phyloP scores from a whole-genome alignment of 164 flowering plant genomes.

The Dillenia suffruticosa region DNA sequence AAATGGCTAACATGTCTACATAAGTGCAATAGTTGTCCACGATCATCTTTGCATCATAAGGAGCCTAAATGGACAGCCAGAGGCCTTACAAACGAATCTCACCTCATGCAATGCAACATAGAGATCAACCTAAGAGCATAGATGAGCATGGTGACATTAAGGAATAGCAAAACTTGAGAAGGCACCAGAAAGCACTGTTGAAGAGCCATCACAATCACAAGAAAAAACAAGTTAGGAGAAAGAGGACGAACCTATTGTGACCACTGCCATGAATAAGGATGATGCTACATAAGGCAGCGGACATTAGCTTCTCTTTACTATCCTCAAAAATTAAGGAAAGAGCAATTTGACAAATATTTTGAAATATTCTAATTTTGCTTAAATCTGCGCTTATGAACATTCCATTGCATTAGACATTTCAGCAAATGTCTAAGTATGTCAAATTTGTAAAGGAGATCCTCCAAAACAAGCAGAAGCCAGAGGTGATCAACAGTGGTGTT shows the following conservation, averaged over 20 bases:
- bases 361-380: background rate
- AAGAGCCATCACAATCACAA: background rate
- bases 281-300: background rate
- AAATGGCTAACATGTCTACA: too few species aligned
- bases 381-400: constrained; percentile 1
- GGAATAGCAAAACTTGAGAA: background rate
- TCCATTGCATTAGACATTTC: background rate
- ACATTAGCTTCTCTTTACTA: background rate
- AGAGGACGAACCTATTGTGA: background rate
- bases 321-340: constrained; percentile 1
- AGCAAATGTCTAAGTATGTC: constrained; percentile 2
- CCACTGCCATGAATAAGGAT: background rate
- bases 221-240: background rate
- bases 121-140: background rate
- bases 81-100: too few species aligned
- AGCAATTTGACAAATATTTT: background rate
- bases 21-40: too few species aligned
- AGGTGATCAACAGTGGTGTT: background rate
- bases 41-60: too few species aligned
- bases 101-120: too few species aligned
- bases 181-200: background rate
- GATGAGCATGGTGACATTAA: background rate
- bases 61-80: too few species aligned
- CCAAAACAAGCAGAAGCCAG: background rate
- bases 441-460: constrained; percentile 5